phyloP scores from a whole-genome alignment of 2,329 filamentous ascomycete genomes.

The Sporothrix sp. region DNA sequence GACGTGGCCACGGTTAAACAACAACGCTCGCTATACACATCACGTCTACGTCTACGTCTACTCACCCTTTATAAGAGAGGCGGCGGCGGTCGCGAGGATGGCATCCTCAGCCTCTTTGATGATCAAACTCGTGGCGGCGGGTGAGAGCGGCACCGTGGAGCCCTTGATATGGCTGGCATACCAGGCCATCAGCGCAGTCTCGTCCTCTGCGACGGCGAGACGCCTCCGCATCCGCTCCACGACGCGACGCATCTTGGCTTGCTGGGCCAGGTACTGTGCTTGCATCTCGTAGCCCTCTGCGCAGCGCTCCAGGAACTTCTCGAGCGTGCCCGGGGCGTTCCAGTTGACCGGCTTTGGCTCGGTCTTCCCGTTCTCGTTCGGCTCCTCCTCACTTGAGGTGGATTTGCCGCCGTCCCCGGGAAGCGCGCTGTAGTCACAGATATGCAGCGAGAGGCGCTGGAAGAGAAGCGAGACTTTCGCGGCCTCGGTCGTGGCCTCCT shows the following conservation, averaged over 20 bases:
- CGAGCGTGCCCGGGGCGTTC: constrained; percentile 2
- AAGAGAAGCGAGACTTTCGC: no score
- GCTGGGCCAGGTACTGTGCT: background rate
- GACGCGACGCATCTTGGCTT: background rate
- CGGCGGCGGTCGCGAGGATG: background rate
- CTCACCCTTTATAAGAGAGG: background rate
- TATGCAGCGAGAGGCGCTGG: no score
- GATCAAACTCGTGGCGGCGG: background rate
- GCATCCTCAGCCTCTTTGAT: background rate
- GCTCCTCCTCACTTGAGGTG: background rate
- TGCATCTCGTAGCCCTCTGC: constrained; percentile 8
- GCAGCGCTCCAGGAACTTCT: constrained; percentile 2
- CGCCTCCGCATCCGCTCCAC: constrained; percentile 2
- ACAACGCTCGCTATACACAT: background rate
- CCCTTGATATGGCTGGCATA: constrained; percentile 4
- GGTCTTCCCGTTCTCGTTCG: background rate
- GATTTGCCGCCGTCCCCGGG: no score
- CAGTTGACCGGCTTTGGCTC: background rate
- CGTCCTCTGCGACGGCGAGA: background rate
- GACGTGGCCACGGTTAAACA: background rate
- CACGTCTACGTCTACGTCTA: background rate
- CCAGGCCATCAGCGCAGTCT: constrained; percentile 8
- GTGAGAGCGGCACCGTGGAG: background rate
- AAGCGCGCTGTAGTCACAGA: no score
- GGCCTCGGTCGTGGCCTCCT: no score